A percentile compares a stretch with the other conserved stretches of the same genome.
These are phyloP conservation scores for Apiospora sp. DNA, from an alignment of 2,329 filamentous ascomycete species.

Conservation along the genomic window DNA sequence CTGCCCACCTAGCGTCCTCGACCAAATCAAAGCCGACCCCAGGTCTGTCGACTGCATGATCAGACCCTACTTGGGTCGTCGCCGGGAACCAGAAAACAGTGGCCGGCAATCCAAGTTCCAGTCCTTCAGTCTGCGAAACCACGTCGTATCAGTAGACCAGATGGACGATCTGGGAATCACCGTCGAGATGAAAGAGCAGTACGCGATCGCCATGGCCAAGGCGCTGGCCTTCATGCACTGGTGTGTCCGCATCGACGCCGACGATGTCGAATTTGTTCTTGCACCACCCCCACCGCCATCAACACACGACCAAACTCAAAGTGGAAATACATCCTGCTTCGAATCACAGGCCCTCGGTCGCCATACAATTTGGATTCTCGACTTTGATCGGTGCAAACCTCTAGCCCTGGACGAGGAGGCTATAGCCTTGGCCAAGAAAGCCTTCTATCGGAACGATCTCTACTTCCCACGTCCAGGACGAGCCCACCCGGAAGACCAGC, in stretches of 20 bases:
- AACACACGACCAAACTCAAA: not conserved
- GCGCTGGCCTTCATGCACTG: constrained; percentile 5
- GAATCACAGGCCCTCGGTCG: not conserved
- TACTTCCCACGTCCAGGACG: constrained; percentile 2
- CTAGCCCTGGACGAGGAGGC: not conserved
- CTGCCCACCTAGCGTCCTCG: not conserved
- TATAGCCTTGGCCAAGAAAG: not conserved
- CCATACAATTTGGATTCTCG: not conserved
- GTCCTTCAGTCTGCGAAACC: not conserved
- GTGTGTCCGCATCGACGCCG: not conserved
- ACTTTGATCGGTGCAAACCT: constrained; percentile 3
- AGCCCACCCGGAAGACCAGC: not conserved
- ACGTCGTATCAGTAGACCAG: not conserved
- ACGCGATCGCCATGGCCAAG: not conserved
- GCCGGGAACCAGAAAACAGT: not conserved
- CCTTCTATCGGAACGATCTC: constrained; percentile 2
- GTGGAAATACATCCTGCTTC: not conserved
- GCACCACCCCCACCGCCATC: not conserved
- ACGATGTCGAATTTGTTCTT: constrained; percentile 2
- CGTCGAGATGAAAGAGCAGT: not conserved
- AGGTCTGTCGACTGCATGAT: not conserved
- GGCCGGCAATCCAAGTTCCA: not conserved
- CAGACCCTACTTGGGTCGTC: not conserved
- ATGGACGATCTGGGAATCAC: not conserved
- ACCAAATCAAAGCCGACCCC: not conserved